Evolutionary conservation across 2,329 filamentous ascomycete genomes (phyloP).

Genomic region (Microcera coccophila): DNA sequence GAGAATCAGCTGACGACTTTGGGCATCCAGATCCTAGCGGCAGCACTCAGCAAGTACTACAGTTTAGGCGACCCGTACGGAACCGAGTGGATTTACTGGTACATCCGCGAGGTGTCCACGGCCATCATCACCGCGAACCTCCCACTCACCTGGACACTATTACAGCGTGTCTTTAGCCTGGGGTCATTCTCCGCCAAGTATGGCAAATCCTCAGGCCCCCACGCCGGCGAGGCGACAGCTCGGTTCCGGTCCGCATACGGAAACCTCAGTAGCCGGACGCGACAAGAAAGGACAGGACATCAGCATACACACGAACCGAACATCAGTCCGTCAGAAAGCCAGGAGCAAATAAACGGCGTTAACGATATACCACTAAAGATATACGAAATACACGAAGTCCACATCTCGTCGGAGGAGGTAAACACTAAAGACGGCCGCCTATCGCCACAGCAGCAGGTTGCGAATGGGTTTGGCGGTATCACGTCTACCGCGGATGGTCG

Average conservation of each 20-base stretch:
- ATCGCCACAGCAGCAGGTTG: not conserved
- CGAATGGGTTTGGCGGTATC: not conserved
- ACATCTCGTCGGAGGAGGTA: constrained; percentile 21
- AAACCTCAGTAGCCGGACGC: constrained; percentile 1
- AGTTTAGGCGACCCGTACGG: constrained; percentile 39
- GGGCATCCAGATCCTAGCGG: constrained; percentile 42
- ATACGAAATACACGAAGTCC: constrained; percentile 34
- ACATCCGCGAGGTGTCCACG: constrained; percentile 42
- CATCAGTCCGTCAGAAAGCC: constrained; percentile 32
- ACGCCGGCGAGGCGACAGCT: constrained; percentile 2
- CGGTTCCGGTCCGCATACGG: constrained; percentile 19
- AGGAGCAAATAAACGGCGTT: constrained; percentile 35
- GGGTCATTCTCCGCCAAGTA: constrained; percentile 31
- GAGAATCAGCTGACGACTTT: not conserved
- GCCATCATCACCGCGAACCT: constrained; percentile 42
- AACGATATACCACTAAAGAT: constrained; percentile 35
- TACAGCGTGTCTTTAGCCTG: constrained; percentile 35
- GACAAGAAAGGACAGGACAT: not conserved
- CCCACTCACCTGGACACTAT: constrained; percentile 39
- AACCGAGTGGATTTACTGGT: constrained; percentile 40
- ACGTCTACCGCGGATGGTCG: constrained; percentile 2
- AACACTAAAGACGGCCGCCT: not conserved
- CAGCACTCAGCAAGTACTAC: constrained; percentile 45
- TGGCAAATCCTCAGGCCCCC: constrained; percentile 24
- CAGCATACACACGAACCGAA: constrained; percentile 12